Percentiles rank a stretch among this genome's conserved stretches.
These are phyloP conservation scores for Diplodia corticola DNA, from an alignment of 2,329 filamentous ascomycete species.

Conservation along the genomic window DNA sequence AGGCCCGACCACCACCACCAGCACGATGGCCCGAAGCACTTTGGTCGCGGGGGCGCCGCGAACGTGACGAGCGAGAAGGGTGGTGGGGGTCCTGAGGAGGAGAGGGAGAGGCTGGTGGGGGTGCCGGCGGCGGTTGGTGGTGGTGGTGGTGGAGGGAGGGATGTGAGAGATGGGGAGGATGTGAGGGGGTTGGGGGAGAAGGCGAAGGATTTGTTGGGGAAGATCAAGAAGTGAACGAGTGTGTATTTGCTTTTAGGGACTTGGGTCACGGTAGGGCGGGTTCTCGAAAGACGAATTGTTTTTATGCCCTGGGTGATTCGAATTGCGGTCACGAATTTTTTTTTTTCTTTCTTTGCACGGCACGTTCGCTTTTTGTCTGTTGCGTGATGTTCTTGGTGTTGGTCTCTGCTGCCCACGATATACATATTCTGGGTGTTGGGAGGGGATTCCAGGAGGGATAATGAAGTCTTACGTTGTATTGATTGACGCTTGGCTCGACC, in stretches of 20 bases:
- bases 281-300: not conserved
- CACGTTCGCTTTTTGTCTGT: not conserved
- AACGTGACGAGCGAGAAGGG: slow-evolving; percentile 58
- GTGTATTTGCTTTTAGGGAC: not conserved
- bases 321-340: not conserved
- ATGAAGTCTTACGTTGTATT: not conserved
- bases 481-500: not conserved
- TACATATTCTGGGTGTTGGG: not conserved
- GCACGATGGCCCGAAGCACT: slow-evolving; percentile 61
- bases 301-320: not conserved
- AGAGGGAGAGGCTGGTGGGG: slow-evolving; percentile 45
- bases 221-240: slow-evolving; percentile 41
- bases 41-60: slow-evolving; percentile 73
- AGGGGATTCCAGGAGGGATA: not conserved
- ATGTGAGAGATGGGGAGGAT: slow-evolving; percentile 29
- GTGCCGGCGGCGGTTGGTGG: slow-evolving; percentile 21
- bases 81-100: slow-evolving; percentile 44
- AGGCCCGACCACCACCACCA: too few species aligned
- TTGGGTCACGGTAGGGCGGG: not conserved
- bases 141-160: slow-evolving; percentile 45
- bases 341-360: not conserved
- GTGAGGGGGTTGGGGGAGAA: slow-evolving; percentile 51
- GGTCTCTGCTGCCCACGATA: not conserved
- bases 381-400: not conserved
- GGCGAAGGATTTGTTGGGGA: slow-evolving; percentile 53